Conservation (phyloP, 768 basidiomycete species). For the Hygrophorus russula region DNA sequence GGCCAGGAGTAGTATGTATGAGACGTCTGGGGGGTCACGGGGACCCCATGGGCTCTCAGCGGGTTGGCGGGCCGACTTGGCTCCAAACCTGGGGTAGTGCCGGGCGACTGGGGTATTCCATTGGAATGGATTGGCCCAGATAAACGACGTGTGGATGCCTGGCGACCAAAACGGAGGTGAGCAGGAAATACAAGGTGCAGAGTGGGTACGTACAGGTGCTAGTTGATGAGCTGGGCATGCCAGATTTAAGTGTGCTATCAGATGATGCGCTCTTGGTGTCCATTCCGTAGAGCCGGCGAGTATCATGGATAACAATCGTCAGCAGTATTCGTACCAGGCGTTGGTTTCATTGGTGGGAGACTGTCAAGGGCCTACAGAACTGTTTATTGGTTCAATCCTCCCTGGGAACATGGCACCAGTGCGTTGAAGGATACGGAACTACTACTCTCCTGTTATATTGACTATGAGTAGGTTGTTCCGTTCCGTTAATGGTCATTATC, state of each 20-base stretch:
- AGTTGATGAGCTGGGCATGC: not conserved
- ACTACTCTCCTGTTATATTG: slow-evolving; percentile 15
- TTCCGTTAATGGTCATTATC: not conserved
- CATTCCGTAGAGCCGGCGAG: slow-evolving; percentile 29
- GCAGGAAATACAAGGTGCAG: not conserved
- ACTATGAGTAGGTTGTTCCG: not conserved
- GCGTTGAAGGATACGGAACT: slow-evolving; percentile 28
- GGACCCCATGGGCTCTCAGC: not conserved
- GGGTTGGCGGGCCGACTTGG: not conserved
- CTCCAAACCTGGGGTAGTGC: not conserved
- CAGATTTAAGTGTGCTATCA: slow-evolving; percentile 4
- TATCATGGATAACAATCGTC: slow-evolving; percentile 5
- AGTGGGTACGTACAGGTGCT: slow-evolving; percentile 3
- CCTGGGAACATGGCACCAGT: slow-evolving; percentile 27
- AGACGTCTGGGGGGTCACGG: not conserved
- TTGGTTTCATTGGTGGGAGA: slow-evolving; percentile 18
- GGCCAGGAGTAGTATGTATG: not conserved
- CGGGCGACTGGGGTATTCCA: not conserved
- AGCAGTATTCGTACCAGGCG: slow-evolving; percentile 14
- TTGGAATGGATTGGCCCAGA: not conserved
- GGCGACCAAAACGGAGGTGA: not conserved
- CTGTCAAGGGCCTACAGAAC: slow-evolving; percentile 35
- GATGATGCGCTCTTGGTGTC: slow-evolving; percentile 15
- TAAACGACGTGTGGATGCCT: not conserved
- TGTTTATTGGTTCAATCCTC: slow-evolving; percentile 33